A percentile compares a stretch with the other conserved stretches of the same genome.
Evolutionary conservation across 257 asterid genomes (phyloP).

Genomic region (Sherardia arvensis): DNA sequence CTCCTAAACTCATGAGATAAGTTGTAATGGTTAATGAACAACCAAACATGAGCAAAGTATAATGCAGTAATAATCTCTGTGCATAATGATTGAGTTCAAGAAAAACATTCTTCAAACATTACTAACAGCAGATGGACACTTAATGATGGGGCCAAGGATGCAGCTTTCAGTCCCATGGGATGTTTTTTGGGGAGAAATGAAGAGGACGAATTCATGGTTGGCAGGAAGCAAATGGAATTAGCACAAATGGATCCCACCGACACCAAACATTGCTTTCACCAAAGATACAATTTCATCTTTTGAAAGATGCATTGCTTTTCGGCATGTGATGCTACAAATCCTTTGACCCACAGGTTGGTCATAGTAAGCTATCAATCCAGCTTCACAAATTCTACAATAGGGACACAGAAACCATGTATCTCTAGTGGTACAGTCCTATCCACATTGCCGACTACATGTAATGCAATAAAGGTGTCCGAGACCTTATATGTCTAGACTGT

Average conservation of each 20-base stretch:
- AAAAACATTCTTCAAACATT: conserved; percentile 1
- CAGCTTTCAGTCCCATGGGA: conserved; percentile 29
- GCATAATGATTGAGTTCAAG: background rate
- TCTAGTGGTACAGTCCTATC: background rate
- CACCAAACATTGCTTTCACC: conserved; percentile 23
- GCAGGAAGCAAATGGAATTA: conserved; percentile 27
- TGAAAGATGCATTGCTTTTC: conserved; percentile 30
- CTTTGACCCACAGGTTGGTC: conserved; percentile 33
- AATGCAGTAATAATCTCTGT: background rate
- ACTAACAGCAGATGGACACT: conserved; percentile 12
- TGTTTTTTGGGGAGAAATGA: conserved; percentile 15
- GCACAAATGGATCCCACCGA: conserved; percentile 24
- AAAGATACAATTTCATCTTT: conserved; percentile 33
- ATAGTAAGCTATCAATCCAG: conserved; percentile 15
- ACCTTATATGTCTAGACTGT: background rate
- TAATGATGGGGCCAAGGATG: conserved; percentile 18
- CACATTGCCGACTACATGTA: background rate
- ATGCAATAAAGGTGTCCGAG: background rate
- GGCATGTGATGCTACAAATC: conserved; percentile 26
- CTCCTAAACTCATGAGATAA: background rate
- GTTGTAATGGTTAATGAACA: background rate
- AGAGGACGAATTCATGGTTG: conserved; percentile 31
- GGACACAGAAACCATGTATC: background rate
- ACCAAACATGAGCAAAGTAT: too few species aligned
- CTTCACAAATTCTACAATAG: background rate